Evolutionary conservation across 2,329 filamentous ascomycete genomes (phyloP).

Genomic region (Purpureocillium lavendulum): DNA sequence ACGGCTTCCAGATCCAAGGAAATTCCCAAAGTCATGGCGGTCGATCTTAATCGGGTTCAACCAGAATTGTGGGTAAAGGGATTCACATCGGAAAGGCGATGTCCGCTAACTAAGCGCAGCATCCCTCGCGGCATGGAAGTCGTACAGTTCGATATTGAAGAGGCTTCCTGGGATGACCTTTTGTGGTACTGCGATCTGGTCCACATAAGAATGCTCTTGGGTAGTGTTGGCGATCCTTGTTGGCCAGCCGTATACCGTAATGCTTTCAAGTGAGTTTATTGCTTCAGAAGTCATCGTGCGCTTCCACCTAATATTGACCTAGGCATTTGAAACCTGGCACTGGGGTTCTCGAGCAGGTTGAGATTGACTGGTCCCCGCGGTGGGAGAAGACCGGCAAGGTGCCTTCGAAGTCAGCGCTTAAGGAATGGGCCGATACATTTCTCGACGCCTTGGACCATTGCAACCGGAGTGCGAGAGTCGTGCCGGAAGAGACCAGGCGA

Average conservation of each 20-base stretch:
- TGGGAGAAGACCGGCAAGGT: conserved; percentile 62
- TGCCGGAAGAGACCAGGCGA: conserved; percentile 35
- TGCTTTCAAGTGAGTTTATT: conserved; percentile 39
- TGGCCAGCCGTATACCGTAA: conserved; percentile 71
- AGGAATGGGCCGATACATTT: conserved; percentile 62
- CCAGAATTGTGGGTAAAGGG: conserved; percentile 26
- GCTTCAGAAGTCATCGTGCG: neutral
- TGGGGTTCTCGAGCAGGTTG: conserved; percentile 78
- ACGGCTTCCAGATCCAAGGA: too few relatives aligned
- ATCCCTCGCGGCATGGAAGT: conserved; percentile 52
- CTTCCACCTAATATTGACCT: neutral
- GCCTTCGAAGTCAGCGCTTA: conserved; percentile 46
- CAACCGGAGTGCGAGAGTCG: conserved; percentile 56
- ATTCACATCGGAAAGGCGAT: too few relatives aligned
- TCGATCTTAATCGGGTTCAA: conserved; percentile 31
- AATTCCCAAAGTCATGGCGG: conserved; percentile 24
- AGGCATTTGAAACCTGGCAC: conserved; percentile 69
- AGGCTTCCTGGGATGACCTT: conserved; percentile 48
- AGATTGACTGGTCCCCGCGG: conserved; percentile 77
- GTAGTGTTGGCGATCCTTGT: conserved; percentile 57
- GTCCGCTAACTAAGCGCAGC: too few relatives aligned
- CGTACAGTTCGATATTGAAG: conserved; percentile 68
- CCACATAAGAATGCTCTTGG: conserved; percentile 71
- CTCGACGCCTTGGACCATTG: conserved; percentile 58
- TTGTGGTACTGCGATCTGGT: conserved; percentile 65